phyloP scores from a whole-genome alignment of 2,329 filamentous ascomycete genomes.

The Coleophoma eucalyptorum region DNA sequence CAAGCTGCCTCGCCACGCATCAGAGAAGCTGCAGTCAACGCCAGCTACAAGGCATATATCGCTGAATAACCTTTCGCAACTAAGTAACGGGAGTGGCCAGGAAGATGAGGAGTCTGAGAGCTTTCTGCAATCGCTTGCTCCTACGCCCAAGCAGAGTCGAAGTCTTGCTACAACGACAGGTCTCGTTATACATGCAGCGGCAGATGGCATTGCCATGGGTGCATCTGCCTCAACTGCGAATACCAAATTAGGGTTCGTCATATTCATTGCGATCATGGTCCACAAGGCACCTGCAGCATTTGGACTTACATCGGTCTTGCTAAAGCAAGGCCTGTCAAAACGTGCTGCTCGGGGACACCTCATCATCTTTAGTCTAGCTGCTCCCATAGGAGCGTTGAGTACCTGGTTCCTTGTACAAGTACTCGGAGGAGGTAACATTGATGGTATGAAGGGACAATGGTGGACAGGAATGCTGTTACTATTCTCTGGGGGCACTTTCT shows the following conservation, averaged over 20 bases:
- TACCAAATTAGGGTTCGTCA: constrained; percentile 78
- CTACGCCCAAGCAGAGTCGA: constrained; percentile 53
- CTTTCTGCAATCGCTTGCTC: constrained; percentile 55
- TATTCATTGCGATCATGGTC: constrained; percentile 95
- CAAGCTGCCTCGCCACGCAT: constrained; percentile 71
- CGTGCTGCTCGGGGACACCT: constrained; percentile 80
- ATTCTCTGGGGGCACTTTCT: constrained; percentile 94
- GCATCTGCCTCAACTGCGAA: constrained; percentile 77
- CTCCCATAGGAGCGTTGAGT: constrained; percentile 76
- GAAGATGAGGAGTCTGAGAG: constrained; percentile 54
- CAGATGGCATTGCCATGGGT: constrained; percentile 93
- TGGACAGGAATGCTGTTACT: constrained; percentile 89
- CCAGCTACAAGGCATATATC: constrained; percentile 81
- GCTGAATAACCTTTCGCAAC: constrained; percentile 69
- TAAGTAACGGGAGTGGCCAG: constrained; percentile 13
- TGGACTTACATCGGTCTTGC: constrained; percentile 81
- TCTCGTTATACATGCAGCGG: constrained; percentile 91
- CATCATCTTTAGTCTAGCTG: constrained; percentile 86
- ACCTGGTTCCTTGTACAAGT: constrained; percentile 80
- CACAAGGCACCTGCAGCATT: constrained; percentile 97
- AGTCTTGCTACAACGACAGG: constrained; percentile 84
- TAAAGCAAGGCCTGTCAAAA: constrained; percentile 90
- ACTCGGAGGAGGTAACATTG: constrained; percentile 57
- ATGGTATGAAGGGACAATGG: constrained; percentile 60
- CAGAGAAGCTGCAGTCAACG: constrained; percentile 58